Conservation (phyloP, 768 basidiomycete species). For the Trametopsis cervina region DNA sequence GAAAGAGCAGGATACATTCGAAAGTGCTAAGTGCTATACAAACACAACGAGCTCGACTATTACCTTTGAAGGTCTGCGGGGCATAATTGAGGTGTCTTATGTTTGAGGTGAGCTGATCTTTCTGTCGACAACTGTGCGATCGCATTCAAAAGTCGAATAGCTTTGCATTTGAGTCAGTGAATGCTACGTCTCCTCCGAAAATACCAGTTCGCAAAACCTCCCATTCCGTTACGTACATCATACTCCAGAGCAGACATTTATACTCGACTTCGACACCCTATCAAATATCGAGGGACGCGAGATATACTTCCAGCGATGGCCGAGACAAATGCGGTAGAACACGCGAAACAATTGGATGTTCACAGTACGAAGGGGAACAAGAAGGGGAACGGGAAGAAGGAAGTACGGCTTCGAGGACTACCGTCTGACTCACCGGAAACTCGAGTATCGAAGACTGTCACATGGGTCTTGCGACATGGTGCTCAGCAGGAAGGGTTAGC, state of each 20-base stretch:
- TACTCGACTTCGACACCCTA: too few species aligned
- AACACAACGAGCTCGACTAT: too few species aligned
- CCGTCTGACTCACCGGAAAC: slow-evolving; percentile 59
- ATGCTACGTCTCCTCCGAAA: background rate
- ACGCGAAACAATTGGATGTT: slow-evolving; percentile 9
- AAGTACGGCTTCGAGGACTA: slow-evolving; percentile 47
- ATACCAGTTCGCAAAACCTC: background rate
- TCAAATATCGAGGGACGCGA: too few species aligned
- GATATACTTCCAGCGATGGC: background rate
- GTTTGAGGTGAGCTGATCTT: too few species aligned
- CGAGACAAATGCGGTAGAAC: background rate
- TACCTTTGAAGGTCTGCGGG: too few species aligned
- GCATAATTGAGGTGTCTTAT: too few species aligned
- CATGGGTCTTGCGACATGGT: slow-evolving; percentile 89
- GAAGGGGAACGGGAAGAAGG: background rate
- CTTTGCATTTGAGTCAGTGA: too few species aligned
- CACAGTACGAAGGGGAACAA: background rate
- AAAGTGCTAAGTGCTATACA: too few species aligned
- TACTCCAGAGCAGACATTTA: too few species aligned
- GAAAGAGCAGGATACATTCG: too few species aligned
- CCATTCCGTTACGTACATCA: background rate
- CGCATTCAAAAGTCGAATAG: too few species aligned
- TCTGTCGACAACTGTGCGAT: too few species aligned
- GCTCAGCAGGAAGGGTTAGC: slow-evolving; percentile 67
- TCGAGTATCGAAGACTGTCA: slow-evolving; percentile 76